Evolutionary conservation across 2,329 filamentous ascomycete species (phyloP).

Genomic region (Helminthosporium solani): DNA sequence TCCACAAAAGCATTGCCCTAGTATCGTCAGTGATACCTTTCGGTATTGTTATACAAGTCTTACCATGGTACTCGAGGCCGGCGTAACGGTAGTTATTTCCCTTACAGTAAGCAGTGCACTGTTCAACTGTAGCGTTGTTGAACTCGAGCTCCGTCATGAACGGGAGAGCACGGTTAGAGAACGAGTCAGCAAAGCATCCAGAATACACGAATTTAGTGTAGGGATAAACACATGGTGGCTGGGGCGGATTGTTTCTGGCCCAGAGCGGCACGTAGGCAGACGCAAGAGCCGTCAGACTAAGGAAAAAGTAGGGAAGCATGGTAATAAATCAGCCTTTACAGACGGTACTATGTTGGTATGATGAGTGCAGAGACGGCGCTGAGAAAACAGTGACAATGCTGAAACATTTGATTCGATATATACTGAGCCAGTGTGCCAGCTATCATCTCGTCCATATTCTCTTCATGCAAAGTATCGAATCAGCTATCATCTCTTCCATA

Average conservation of each 20-base stretch:
- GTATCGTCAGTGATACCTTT: neutral
- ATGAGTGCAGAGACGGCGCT: neutral
- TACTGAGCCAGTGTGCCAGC: neutral
- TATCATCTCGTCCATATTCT: slow-evolving; percentile 3
- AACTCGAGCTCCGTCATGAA: slow-evolving; percentile 27
- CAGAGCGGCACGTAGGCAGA: slow-evolving; percentile 3
- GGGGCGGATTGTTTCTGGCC: slow-evolving; percentile 14
- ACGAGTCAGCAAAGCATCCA: slow-evolving; percentile 36
- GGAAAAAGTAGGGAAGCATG: slow-evolving; percentile 1
- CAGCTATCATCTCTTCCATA: slow-evolving; percentile 2
- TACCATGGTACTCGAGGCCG: slow-evolving; percentile 19
- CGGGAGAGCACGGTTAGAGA: slow-evolving; percentile 27
- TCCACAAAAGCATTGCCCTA: slow-evolving; percentile 24
- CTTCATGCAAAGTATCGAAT: slow-evolving; percentile 9
- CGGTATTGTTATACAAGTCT: neutral
- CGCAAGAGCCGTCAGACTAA: slow-evolving; percentile 1
- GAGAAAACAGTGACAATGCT: neutral
- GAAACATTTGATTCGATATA: neutral
- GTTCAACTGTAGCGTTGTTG: slow-evolving; percentile 38
- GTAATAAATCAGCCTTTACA: neutral
- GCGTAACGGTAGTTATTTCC: slow-evolving; percentile 40
- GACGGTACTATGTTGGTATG: too few species aligned
- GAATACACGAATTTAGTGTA: slow-evolving; percentile 40
- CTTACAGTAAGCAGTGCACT: slow-evolving; percentile 41
- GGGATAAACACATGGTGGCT: slow-evolving; percentile 21